Conservation (phyloP, 192 early-diverging fungal species). For the Coemansia sp. region DNA sequence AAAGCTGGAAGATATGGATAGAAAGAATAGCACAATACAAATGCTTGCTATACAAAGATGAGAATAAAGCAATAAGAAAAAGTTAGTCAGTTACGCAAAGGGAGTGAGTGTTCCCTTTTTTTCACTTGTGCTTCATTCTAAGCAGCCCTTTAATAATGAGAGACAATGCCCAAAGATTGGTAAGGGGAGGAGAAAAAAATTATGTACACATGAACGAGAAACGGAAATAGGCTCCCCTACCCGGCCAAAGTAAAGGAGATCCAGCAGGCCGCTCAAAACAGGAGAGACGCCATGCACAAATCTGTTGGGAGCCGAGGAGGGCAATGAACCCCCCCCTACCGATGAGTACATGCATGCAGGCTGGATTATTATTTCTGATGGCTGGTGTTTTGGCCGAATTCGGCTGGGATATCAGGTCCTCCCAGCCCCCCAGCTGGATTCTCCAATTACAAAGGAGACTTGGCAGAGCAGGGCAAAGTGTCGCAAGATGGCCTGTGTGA, state of each 20-base stretch:
- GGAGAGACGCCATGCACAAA: background rate
- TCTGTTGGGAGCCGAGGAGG: background rate
- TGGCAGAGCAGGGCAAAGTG: background rate
- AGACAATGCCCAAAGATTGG: background rate
- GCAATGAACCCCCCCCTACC: background rate
- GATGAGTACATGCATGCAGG: background rate
- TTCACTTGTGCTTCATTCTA: background rate
- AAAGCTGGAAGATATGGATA: background rate
- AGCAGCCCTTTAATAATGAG: background rate
- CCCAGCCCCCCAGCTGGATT: background rate
- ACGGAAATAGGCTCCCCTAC: background rate
- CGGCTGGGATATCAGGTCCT: background rate
- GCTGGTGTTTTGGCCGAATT: background rate
- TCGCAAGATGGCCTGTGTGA: background rate
- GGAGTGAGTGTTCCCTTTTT: no score
- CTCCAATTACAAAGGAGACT: background rate
- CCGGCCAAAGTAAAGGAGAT: constrained; percentile 1
- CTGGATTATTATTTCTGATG: constrained; percentile 2
- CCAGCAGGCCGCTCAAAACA: background rate
- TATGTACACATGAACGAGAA: background rate
- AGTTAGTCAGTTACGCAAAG: no score
- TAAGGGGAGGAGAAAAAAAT: background rate
- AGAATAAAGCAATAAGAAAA: background rate
- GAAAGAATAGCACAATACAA: background rate
- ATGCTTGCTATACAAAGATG: background rate